Base-by-base conservation (phyloP, 768 basidiomycete species). In the Saitozyma sp. region DNA sequence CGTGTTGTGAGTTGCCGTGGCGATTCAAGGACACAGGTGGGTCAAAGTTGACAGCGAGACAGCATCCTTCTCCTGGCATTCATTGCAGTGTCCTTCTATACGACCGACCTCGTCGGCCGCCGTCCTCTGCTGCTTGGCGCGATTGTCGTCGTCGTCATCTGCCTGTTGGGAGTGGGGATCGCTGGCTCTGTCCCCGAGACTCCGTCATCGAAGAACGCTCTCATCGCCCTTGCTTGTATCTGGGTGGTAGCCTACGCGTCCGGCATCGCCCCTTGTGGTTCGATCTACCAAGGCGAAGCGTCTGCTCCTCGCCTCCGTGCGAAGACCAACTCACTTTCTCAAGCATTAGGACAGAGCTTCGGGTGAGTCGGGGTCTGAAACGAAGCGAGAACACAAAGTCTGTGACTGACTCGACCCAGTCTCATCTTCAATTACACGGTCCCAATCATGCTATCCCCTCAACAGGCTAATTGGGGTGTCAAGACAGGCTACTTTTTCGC, bases 391-490 rank as follows among this genome's bases (percentile, higher is more conserved):
- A 51, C 50, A 17, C 58, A 60, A 38, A 40, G 42, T 4, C 17
- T 52, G 19, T 42, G 46, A 6, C 20, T 60, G 29, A 29, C 29
- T 29, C 29, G 5, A 29, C 29, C 29, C 29, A 29, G 29, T 20
- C 53, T 70, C 8, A 57, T 65, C 20, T 66, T 68, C 54, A 43
- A 37, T 40, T 72, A 69, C 61, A 46, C 42, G 49, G 58, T 57
- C 6, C 70, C 70, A 16, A n/a, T 65, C 40, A 69, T 72, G 68
- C 59, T 70, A 13, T 17, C 14, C 14, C n/a, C 59, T 37, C 16
- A 16, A 16, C 45, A 16, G 16, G 56, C 56, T 52, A 51, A 51
- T 19, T 68, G 66, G 66, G 58, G 58, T 19, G 58, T 64, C 55
- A 54, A 60, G 39, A 56, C 63, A 9, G 64, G 39, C 9, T 68